phyloP scores from a whole-genome alignment of 2,329 filamentous ascomycete species.

The Plectosphaerella sp. region DNA sequence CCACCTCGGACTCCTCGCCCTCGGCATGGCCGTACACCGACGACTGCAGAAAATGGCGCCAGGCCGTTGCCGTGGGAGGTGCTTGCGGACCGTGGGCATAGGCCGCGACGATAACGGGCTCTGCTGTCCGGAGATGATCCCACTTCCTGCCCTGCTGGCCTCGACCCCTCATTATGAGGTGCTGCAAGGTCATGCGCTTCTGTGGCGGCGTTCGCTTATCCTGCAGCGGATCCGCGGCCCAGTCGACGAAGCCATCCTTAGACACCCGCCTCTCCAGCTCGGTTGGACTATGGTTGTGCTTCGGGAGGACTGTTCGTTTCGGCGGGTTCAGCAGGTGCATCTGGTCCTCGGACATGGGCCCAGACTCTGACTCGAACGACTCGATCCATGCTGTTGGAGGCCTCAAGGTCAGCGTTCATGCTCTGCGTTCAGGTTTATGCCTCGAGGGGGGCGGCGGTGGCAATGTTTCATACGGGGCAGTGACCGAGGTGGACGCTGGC shows the following conservation, averaged over 20 bases:
- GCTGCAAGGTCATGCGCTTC: slow-evolving; percentile 33
- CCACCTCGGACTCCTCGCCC: slow-evolving; percentile 42
- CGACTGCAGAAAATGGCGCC: slow-evolving; percentile 50
- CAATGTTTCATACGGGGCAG: slow-evolving; percentile 21
- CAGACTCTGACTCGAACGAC: slow-evolving; percentile 39
- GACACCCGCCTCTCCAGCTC: slow-evolving; percentile 38
- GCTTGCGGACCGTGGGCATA: slow-evolving; percentile 35
- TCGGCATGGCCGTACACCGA: slow-evolving; percentile 44
- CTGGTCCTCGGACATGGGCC: slow-evolving; percentile 30
- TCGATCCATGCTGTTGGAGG: slow-evolving; percentile 40
- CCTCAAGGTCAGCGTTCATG: too few relatives aligned
- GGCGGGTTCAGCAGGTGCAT: slow-evolving; percentile 33
- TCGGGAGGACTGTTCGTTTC: slow-evolving; percentile 28
- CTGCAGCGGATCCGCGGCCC: slow-evolving; percentile 28
- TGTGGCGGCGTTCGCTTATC: slow-evolving; percentile 25
- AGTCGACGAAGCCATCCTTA: slow-evolving; percentile 42
- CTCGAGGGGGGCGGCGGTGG: background rate
- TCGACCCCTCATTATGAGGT: slow-evolving; percentile 40
- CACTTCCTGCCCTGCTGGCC: slow-evolving; percentile 50
- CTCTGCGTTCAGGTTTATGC: too few relatives aligned
- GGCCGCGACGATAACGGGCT: slow-evolving; percentile 54
- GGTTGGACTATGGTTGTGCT: slow-evolving; percentile 36
- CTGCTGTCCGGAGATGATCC: slow-evolving; percentile 55
- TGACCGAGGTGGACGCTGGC: slow-evolving; percentile 13
- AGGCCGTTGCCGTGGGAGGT: slow-evolving; percentile 26